phyloP scores from a whole-genome alignment of 2,329 filamentous ascomycete species.

The Leptographium flavum region DNA sequence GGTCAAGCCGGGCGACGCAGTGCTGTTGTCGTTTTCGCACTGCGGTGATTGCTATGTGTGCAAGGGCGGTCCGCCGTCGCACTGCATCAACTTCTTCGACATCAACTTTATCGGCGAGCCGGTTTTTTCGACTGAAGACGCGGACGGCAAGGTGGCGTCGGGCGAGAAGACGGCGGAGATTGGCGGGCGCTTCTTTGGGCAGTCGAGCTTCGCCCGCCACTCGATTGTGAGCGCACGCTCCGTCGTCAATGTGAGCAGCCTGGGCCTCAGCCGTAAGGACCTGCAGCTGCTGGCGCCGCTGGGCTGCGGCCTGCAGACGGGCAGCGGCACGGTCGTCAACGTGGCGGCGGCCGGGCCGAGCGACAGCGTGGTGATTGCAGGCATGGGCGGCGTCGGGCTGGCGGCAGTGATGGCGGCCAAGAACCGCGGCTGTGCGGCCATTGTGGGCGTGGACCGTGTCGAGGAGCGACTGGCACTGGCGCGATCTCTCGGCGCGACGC shows the following conservation, averaged over 20 bases:
- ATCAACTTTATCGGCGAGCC: constrained; percentile 2
- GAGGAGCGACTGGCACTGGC: constrained; percentile 26
- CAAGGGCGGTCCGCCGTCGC: constrained; percentile 13
- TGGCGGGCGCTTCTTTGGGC: constrained; percentile 6
- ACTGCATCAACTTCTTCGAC: constrained; percentile 14
- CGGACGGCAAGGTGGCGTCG: neutral
- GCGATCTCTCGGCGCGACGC: constrained; percentile 27
- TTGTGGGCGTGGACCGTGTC: constrained; percentile 32
- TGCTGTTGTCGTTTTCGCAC: constrained; percentile 20
- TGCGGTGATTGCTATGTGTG: constrained; percentile 20
- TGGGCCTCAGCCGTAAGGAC: neutral
- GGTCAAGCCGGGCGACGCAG: constrained; percentile 17
- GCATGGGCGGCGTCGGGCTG: constrained; percentile 25
- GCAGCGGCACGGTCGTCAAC: constrained; percentile 26
- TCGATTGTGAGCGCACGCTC: neutral
- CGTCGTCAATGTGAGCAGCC: constrained; percentile 1
- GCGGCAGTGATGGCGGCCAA: constrained; percentile 24
- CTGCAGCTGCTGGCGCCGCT: constrained; percentile 21
- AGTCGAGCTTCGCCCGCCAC: constrained; percentile 3
- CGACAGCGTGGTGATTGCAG: constrained; percentile 21
- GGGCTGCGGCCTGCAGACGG: constrained; percentile 28
- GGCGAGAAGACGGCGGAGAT: neutral
- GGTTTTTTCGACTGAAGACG: neutral
- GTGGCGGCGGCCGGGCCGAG: constrained; percentile 13
- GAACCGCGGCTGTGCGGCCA: constrained; percentile 13